phyloP scores from a whole-genome alignment of 1,284 basidiomycete species.

The Vanrija humicola region DNA sequence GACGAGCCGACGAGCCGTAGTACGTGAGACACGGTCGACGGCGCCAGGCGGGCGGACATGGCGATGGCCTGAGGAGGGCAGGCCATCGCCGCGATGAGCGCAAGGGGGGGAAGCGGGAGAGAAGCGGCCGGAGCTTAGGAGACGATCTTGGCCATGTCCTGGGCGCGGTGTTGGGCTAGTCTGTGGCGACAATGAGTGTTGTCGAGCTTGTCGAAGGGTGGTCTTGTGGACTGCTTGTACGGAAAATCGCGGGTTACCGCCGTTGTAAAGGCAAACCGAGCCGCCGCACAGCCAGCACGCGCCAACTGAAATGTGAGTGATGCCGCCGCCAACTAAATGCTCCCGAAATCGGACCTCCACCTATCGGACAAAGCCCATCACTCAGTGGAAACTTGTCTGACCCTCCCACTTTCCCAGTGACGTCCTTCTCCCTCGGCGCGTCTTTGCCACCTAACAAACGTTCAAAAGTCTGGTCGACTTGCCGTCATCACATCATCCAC shows the following conservation, averaged over 20 bases:
- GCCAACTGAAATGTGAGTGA: not conserved
- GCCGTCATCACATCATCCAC: not conserved
- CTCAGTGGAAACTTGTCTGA: too few relatives aligned
- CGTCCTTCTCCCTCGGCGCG: not conserved
- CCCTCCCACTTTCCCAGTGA: too few relatives aligned
- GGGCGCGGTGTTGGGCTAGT: not conserved
- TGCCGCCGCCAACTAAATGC: not conserved
- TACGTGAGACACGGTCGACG: slow-evolving; percentile 15
- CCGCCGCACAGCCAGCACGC: not conserved
- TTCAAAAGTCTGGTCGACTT: not conserved
- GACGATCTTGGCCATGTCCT: not conserved
- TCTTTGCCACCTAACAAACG: slow-evolving; percentile 1
- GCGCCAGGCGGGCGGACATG: slow-evolving; percentile 15
- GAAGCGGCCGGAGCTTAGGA: too few relatives aligned
- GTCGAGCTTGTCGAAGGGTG: not conserved
- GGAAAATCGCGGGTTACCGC: slow-evolving; percentile 9
- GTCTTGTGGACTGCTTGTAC: not conserved
- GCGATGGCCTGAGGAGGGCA: slow-evolving; percentile 16
- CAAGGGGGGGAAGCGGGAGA: too few relatives aligned
- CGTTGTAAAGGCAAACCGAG: not conserved
- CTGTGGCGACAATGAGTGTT: not conserved
- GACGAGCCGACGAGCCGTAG: slow-evolving; percentile 16
- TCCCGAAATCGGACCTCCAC: not conserved
- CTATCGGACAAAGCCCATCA: not conserved
- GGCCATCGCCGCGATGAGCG: slow-evolving; percentile 16